phyloP scores from a whole-genome alignment of 352 stramenopile species.

The Pseudoperonospora humuli region DNA sequence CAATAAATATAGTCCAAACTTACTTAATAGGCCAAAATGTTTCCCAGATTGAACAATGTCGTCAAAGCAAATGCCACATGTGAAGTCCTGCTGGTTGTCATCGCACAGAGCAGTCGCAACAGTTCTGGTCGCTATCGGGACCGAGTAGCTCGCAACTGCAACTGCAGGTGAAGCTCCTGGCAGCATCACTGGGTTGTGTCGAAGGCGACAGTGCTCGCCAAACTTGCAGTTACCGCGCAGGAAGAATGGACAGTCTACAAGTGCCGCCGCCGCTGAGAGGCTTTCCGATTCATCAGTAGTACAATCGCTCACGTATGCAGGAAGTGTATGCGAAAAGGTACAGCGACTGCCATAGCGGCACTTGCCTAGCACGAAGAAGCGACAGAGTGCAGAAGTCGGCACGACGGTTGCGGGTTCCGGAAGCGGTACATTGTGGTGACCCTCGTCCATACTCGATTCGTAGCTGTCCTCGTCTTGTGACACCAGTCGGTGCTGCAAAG shows the following conservation, averaged over 20 bases:
- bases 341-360: conserved; percentile 64
- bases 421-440: background rate
- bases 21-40: conserved; percentile 72
- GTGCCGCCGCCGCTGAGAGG: conserved; percentile 38
- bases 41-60: conserved; percentile 72
- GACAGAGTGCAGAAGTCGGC: conserved; percentile 40
- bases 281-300: conserved; percentile 25
- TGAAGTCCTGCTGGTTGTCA: conserved; percentile 41
- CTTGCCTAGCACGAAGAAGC: conserved; percentile 75
- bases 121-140: background rate
- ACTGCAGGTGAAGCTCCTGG: background rate
- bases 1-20: conserved; percentile 3
- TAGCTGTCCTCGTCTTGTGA: background rate
- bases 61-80: conserved; percentile 78
- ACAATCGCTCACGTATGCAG: conserved; percentile 23
- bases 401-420: background rate
- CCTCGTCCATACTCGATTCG: background rate
- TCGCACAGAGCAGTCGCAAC: background rate
- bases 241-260: conserved; percentile 73
- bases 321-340: conserved; percentile 61
- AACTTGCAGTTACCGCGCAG: conserved; percentile 72
- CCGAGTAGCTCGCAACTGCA: background rate
- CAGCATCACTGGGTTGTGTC: conserved; percentile 29
- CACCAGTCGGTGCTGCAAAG: background rate
- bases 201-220: conserved; percentile 52